Conservation (phyloP, 306 rosid species). For the Gillenia trifoliata region DNA sequence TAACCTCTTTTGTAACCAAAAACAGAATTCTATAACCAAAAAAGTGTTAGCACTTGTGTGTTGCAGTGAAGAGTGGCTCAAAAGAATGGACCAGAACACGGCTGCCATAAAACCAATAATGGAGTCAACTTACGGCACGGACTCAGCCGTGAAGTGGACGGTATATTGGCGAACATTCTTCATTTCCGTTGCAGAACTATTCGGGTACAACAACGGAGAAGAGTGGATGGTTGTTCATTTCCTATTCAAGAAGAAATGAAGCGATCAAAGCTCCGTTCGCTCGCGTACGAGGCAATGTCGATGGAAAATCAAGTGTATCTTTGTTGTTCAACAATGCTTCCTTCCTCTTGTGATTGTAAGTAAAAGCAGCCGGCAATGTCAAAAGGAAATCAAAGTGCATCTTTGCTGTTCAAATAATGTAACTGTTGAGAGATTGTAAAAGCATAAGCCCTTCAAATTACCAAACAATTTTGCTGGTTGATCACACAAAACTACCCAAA, state of each 20-base stretch:
- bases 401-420: neutral
- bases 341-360: neutral
- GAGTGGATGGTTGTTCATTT: conserved; percentile 90
- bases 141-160: conserved; percentile 82
- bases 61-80: conserved; percentile 96
- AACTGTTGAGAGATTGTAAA: neutral
- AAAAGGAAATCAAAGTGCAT: neutral
- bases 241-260: conserved; percentile 68
- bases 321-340: neutral
- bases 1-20: neutral
- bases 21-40: neutral
- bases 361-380: neutral
- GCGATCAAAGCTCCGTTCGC: neutral
- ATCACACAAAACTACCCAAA: neutral
- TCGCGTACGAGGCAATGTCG: neutral
- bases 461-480: neutral
- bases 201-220: conserved; percentile 78
- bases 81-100: conserved; percentile 66
- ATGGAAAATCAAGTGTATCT: neutral
- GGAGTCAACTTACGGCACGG: conserved; percentile 81
- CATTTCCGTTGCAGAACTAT: conserved; percentile 83
- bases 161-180: conserved; percentile 95
- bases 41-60: neutral
- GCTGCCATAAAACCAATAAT: conserved; percentile 61
- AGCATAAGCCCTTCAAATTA: neutral